Evolutionary conservation across 1,139 yeast species (phyloP).

Genomic region (Pichia sp.): DNA sequence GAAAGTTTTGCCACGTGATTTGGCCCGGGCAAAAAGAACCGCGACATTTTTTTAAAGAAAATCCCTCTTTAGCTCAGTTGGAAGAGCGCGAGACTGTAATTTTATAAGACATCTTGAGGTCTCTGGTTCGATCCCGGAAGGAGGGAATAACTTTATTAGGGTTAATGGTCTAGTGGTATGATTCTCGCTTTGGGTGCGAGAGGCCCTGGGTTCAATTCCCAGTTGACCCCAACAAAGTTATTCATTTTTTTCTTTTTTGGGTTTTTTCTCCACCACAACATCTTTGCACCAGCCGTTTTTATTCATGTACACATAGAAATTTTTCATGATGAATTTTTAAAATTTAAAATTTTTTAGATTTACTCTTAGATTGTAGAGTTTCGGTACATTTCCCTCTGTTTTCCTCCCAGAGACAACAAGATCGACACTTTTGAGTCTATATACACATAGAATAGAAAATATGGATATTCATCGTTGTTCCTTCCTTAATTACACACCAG

Average conservation of each 20-base stretch:
- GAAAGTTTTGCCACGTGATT: neutral
- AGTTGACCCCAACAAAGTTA: slow-evolving; percentile 28
- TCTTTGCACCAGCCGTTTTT: neutral
- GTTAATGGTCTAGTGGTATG: slow-evolving; percentile 42
- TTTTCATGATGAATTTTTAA: neutral
- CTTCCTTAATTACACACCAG: slow-evolving; percentile 88
- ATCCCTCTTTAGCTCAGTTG: slow-evolving; percentile 18
- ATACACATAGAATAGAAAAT: neutral
- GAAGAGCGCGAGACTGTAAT: slow-evolving; percentile 19
- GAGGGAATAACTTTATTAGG: slow-evolving; percentile 10
- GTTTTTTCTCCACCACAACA: too few species aligned
- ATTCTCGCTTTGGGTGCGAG: slow-evolving; percentile 50
- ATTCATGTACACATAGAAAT: too few species aligned
- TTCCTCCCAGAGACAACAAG: too few species aligned
- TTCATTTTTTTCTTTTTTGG: neutral
- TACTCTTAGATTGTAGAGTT: neutral
- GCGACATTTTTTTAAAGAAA: neutral
- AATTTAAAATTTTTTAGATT: too few species aligned
- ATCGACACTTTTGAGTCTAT: too few species aligned
- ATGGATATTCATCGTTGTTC: slow-evolving; percentile 92
- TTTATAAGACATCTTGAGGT: slow-evolving; percentile 15
- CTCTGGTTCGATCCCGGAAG: slow-evolving; percentile 19
- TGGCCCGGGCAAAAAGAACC: neutral
- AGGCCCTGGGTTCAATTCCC: slow-evolving; percentile 37
- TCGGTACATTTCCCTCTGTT: neutral